Percentiles rank a stretch among this genome's conserved stretches.
Conservation (phyloP, 345 rosid genomes). For the Gossypium herbaceum region DNA sequence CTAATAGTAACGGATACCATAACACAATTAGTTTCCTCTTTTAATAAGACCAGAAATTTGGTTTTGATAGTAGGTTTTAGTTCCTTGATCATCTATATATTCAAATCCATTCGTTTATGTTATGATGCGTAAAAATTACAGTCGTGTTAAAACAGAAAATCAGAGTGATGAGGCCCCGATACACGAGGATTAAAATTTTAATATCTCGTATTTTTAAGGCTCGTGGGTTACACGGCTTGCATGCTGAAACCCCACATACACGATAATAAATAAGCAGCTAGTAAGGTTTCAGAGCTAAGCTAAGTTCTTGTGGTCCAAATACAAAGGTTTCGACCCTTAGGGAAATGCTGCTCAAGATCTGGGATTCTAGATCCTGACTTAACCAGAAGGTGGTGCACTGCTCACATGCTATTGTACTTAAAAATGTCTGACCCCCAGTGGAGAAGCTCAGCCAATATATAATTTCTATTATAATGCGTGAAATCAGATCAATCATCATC, state of each 20-base stretch:
- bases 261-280: too few relatives aligned
- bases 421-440: not conserved
- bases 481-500: not conserved
- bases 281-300: not conserved
- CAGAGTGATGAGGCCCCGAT: not conserved
- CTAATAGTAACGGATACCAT: too few relatives aligned
- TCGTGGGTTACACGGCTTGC: not conserved
- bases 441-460: not conserved
- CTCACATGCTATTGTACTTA: not conserved
- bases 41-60: too few relatives aligned
- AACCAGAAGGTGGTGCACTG: not conserved
- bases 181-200: not conserved
- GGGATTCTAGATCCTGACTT: not conserved
- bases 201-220: not conserved
- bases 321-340: not conserved
- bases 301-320: not conserved
- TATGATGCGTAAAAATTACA: too few relatives aligned
- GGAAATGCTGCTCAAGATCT: not conserved
- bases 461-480: constrained; percentile 20
- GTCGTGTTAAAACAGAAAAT: too few relatives aligned
- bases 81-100: too few relatives aligned
- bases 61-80: too few relatives aligned
- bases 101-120: too few relatives aligned
- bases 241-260: not conserved
- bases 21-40: too few relatives aligned